phyloP scores from a whole-genome alignment of 495 filamentous ascomycete genomes.

The Viridothelium virens region DNA sequence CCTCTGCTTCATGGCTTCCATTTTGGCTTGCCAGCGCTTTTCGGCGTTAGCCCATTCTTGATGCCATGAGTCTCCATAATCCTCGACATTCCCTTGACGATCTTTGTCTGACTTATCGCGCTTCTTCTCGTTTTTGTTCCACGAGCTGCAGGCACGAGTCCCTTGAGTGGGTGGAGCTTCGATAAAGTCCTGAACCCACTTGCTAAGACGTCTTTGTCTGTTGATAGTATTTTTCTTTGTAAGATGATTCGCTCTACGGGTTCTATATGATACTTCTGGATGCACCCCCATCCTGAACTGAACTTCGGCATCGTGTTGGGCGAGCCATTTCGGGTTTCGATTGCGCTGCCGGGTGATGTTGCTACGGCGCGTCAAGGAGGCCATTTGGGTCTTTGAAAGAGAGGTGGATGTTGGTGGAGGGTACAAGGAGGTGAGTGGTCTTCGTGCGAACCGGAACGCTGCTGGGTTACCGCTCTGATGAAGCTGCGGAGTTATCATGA shows the following conservation, averaged over 20 bases:
- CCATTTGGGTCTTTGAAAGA: not conserved
- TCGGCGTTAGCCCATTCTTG: conserved; percentile 1
- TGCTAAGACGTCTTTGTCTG: conserved; percentile 4
- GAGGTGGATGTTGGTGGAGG: not conserved
- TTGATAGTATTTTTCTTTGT: not conserved
- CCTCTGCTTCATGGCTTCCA: conserved; percentile 3
- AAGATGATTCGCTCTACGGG: not conserved
- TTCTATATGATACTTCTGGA: conserved; percentile 5
- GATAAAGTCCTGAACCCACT: conserved; percentile 5
- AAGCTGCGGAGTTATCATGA: conserved; percentile 5
- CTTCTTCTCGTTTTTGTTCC: conserved; percentile 2
- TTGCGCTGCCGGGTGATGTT: not conserved
- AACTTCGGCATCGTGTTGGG: not conserved
- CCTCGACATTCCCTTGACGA: not conserved
- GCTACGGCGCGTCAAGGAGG: not conserved
- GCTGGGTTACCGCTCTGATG: conserved; percentile 2
- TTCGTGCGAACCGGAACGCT: not conserved
- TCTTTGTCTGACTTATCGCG: not conserved
- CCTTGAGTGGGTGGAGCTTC: not conserved
- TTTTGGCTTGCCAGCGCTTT: not conserved
- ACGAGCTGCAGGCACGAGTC: not conserved
- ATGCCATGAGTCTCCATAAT: not conserved
- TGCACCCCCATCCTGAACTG: not conserved
- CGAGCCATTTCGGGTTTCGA: not conserved
- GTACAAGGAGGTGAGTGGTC: not conserved